These are phyloP conservation scores for Prunus fruticosa DNA, from an alignment of 306 rosid genomes.

Conservation along the genomic window DNA sequence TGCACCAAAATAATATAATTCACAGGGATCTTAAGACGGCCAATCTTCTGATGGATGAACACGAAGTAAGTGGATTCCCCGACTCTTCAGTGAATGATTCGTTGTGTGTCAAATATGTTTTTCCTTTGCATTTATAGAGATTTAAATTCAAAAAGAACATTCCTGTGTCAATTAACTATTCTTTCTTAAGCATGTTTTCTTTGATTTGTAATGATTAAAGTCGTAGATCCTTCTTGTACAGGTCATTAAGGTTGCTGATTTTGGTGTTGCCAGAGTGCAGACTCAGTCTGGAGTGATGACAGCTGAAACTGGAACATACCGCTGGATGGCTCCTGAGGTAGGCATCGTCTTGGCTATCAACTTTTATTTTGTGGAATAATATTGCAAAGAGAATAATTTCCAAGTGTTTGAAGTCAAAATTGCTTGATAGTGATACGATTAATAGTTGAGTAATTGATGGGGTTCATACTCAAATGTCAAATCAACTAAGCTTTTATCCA, in stretches of 20 bases:
- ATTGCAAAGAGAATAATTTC: background rate
- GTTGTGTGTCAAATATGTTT: slow-evolving; percentile 17
- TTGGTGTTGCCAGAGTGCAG: slow-evolving; percentile 99
- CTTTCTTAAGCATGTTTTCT: background rate
- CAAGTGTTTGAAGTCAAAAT: background rate
- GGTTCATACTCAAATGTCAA: background rate
- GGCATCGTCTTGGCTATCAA: slow-evolving; percentile 12
- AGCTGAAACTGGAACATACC: slow-evolving; percentile 99
- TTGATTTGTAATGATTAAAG: background rate
- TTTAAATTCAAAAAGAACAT: background rate
- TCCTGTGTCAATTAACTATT: background rate
- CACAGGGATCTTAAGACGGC: slow-evolving; percentile 99
- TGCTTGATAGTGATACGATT: background rate
- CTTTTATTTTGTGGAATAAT: background rate
- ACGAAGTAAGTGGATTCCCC: slow-evolving; percentile 61
- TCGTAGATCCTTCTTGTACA: slow-evolving; percentile 33
- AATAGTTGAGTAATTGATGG: background rate
- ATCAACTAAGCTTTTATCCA: background rate
- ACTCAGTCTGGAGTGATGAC: slow-evolving; percentile 97
- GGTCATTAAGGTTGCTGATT: slow-evolving; percentile 99
- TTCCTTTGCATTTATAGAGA: background rate
- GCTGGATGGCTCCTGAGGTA: slow-evolving; percentile 99
- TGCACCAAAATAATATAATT: slow-evolving; percentile 97
- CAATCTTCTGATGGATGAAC: slow-evolving; percentile 99
- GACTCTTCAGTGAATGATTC: slow-evolving; percentile 24